Evolutionary conservation across 371 early-diverging fungal genomes (phyloP), one percentile per base, ranked within the genome.

Genomic region (Zychaea mexicana): DNA sequence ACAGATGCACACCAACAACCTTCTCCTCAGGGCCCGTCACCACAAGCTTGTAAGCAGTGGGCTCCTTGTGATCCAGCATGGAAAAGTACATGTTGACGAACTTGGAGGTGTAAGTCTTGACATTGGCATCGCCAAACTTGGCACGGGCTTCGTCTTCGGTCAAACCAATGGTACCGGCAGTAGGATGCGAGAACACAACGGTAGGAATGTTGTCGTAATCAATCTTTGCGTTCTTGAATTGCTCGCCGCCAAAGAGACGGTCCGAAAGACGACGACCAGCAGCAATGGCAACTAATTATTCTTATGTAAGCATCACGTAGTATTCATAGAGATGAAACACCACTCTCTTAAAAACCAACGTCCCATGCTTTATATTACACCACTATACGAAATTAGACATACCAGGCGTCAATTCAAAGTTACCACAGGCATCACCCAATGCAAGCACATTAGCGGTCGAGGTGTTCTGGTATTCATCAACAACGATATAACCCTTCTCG

Each of bases 111-210:
- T 97, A 98, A 21, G 92, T 84, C 77, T 92, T 92, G 71, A 97
- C 68, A 62, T 91, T 88, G 30, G 85, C 91, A 30, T 84, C 82
- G 57, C 95, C 95, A 68, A 84, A 94, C 68, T 86, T 78, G 28
- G 81, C 72, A 52, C 79, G 75, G 32, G 98, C 97, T 72, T 93
- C 86, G 0, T 77, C 77, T 73, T 98, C 98, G 8, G 95, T 91
- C 64, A 95, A 80, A 12, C 97, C 99, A 56, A 95, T 82, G 21
- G 93, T 88, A 46, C 96, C 99, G 5, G 91, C 84, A 33, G 93
- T 85, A 24, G 98, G 98, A 73, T 97, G 96, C 3, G 97, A 94
- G 83, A 99, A 98, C 60, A 99, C 90, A 59, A 97, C 97, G 1
- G 96, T 95, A 7, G 98, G 98, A 45, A 98, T 92, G 79, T 93